A percentile compares a stretch with the other conserved stretches of the same genome.
These are phyloP conservation scores for Platanthera zijinensis DNA, from an alignment of 106 monocot species.

Conservation along the genomic window DNA sequence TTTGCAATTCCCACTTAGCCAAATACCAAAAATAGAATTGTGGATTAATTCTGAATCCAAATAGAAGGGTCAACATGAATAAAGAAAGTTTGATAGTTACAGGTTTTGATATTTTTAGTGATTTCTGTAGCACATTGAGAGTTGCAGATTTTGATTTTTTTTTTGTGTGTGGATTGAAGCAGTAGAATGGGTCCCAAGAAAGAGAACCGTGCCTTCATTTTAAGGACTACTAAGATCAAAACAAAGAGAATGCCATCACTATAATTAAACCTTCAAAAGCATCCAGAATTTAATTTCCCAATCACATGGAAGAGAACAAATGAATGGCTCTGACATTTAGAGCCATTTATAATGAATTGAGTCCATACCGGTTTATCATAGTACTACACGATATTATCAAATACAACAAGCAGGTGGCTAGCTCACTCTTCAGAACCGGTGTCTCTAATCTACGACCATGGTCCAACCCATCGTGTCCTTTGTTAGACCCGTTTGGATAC, in stretches of 20 bases:
- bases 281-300: neutral
- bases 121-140: too few species aligned
- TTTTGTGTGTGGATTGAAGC: neutral
- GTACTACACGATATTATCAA: neutral
- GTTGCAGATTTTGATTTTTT: neutral
- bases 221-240: neutral
- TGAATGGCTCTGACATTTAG: neutral
- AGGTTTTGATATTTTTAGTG: too few species aligned
- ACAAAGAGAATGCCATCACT: neutral
- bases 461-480: slow-evolving; percentile 91
- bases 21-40: too few species aligned
- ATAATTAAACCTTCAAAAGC: neutral
- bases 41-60: too few species aligned
- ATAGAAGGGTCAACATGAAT: too few species aligned
- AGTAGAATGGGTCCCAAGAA: neutral
- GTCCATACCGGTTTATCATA: neutral
- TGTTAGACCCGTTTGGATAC: slow-evolving; percentile 68
- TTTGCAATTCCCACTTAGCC: too few species aligned
- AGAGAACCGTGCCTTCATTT: neutral
- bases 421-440: too few species aligned
- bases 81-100: too few species aligned
- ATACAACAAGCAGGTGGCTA: too few species aligned
- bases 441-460: slow-evolving; percentile 8
- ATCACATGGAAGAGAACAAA: neutral
- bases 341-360: neutral